Base-by-base conservation (phyloP, 768 basidiomycete species). In the Russula virescens region DNA sequence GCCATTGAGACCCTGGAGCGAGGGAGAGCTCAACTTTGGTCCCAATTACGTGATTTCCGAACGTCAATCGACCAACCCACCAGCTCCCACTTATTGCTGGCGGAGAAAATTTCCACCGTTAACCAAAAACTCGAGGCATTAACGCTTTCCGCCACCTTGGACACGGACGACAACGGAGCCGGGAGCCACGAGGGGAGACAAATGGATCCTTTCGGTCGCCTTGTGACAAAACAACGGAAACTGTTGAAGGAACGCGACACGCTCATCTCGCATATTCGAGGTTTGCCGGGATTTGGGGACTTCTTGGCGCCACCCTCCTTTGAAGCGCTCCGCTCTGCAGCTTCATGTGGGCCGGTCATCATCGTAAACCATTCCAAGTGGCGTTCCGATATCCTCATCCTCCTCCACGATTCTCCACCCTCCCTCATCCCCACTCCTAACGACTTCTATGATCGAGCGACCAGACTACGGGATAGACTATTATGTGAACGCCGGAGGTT, bases 351-450 rank as follows among this genome's bases (percentile, higher is more conserved):
- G 5, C 54, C 54, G 13, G 54, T 55, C 26, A 55, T 55, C 42
- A 55, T 55, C 21, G 23, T 65, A n/a, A 65, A 65, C 35, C 49
- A 62, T 18, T 35, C 38, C 18, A 18, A 16, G 16, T 54, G 50
- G 46, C 64, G 60, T 7, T 62, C 49, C 31, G 56, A 65, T n/a
- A 58, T 62, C 9, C 16, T 65, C 10, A 58, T 65, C 23, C 9
- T 65, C 43, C 23, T 42, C 7, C 48, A 14, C 0, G 35, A 52
- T 21, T 26, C 55, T 14, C 28, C 35, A 2, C 48, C 43, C 4
- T 45, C 23, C n/a, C 46, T 8, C 4, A 57, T 62, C 26, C 21
- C 60, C 18, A 53, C 49, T 0, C 21, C 21, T 8, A 9, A 21
- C 14, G 28, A 42, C 23, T 61, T 61, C 14, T 55, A 55, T n/a